phyloP scores from a whole-genome alignment of 2,329 filamentous ascomycete species.

The Acrocalymma vagum region DNA sequence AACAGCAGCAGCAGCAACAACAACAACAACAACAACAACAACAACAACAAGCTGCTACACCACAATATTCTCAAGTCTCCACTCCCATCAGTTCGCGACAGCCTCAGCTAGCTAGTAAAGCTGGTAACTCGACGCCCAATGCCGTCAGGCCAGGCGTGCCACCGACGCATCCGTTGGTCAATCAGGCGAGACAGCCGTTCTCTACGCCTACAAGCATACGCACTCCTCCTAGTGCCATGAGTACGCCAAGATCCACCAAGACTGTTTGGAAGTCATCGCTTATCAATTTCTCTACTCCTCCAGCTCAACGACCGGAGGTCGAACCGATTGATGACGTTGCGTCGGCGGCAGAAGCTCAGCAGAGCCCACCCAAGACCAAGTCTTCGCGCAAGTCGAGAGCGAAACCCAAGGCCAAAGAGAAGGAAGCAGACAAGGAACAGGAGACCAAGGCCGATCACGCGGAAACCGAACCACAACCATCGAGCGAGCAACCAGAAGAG shows the following conservation, averaged over 20 bases:
- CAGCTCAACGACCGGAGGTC: conserved; percentile 30
- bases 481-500: conserved; percentile 24
- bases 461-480: conserved; percentile 25
- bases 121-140: conserved; percentile 22
- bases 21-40: background rate
- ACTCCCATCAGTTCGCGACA: conserved; percentile 35
- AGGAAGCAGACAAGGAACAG: conserved; percentile 21
- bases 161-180: conserved; percentile 32
- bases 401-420: conserved; percentile 37
- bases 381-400: conserved; percentile 31
- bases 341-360: conserved; percentile 22
- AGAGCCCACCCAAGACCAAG: conserved; percentile 29
- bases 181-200: conserved; percentile 30
- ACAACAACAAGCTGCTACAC: conserved; percentile 14
- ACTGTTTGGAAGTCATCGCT: conserved; percentile 37
- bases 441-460: conserved; percentile 17
- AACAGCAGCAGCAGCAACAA: too few species aligned
- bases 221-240: conserved; percentile 33
- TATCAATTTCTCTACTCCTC: conserved; percentile 20
- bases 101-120: conserved; percentile 2
- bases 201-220: conserved; percentile 35
- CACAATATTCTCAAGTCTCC: conserved; percentile 36
- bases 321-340: conserved; percentile 39
- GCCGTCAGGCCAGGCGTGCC: conserved; percentile 22
- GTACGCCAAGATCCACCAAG: conserved; percentile 40